Conservation (phyloP, 805 yeast genomes). For the Barnettozyma botsteinii region DNA sequence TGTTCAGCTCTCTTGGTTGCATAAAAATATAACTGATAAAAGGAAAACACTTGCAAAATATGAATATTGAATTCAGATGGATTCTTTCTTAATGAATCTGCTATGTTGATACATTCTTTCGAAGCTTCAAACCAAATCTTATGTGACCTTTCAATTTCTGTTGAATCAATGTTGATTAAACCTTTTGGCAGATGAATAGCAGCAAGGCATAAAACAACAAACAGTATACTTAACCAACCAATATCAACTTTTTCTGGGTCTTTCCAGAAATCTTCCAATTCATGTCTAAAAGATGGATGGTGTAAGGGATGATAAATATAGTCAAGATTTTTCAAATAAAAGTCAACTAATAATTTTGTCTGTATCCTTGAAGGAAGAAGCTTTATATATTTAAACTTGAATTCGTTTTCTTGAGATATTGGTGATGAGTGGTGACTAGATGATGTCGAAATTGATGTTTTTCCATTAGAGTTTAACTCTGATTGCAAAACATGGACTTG, state of each 20-base stretch:
- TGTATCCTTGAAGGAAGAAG: slow-evolving; percentile 22
- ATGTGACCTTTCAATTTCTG: slow-evolving; percentile 22
- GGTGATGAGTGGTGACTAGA: slow-evolving; percentile 2
- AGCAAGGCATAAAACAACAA: slow-evolving; percentile 23
- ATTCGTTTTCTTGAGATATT: slow-evolving; percentile 11
- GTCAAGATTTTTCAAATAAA: slow-evolving; percentile 25
- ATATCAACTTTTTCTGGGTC: slow-evolving; percentile 18
- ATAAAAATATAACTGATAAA: slow-evolving; percentile 26
- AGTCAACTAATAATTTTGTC: slow-evolving; percentile 22
- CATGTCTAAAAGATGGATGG: slow-evolving; percentile 22
- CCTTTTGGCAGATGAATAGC: slow-evolving; percentile 26
- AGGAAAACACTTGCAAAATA: slow-evolving; percentile 23
- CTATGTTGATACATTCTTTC: slow-evolving; percentile 18
- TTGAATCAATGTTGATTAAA: slow-evolving; percentile 20
- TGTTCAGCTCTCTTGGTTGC: slow-evolving; percentile 26
- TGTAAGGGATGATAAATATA: slow-evolving; percentile 28
- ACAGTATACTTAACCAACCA: slow-evolving; percentile 22
- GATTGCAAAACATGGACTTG: slow-evolving; percentile 10
- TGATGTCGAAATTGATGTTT: neutral
- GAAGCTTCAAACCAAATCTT: slow-evolving; percentile 26
- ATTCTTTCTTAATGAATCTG: slow-evolving; percentile 15
- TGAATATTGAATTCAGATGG: slow-evolving; percentile 15
- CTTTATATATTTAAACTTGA: slow-evolving; percentile 17
- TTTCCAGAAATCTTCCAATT: slow-evolving; percentile 19
- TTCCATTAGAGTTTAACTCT: slow-evolving; percentile 6